Evolutionary conservation across 2,329 filamentous ascomycete species (phyloP).

Genomic region (Sporothrix globosa): DNA sequence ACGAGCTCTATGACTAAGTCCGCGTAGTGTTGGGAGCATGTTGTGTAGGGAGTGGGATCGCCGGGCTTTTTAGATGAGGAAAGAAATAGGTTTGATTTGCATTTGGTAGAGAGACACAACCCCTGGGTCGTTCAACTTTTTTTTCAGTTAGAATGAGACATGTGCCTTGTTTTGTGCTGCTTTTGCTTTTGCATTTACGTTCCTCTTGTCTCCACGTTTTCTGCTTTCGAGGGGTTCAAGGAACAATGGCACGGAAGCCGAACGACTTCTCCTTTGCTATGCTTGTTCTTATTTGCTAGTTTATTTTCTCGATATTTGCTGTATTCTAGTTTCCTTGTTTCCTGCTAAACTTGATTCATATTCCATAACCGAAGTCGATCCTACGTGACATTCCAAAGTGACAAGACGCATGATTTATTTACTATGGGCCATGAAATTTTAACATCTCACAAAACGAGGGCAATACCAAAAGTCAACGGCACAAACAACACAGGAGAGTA

Average conservation of each 20-base stretch:
- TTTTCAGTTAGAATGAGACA: conserved; percentile 20
- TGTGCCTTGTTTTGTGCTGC: neutral
- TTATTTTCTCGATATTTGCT: neutral
- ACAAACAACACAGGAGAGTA: no score
- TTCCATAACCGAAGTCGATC: no score
- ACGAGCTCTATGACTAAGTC: conserved; percentile 89
- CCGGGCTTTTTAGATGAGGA: neutral
- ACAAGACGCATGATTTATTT: no score
- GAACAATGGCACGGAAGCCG: neutral
- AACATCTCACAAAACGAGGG: no score
- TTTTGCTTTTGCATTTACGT: conserved; percentile 1
- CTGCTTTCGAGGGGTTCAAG: neutral
- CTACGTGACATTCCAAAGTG: no score
- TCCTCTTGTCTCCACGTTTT: neutral
- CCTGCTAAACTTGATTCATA: neutral
- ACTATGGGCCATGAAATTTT: no score
- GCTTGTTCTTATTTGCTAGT: neutral
- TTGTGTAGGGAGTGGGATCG: conserved; percentile 55
- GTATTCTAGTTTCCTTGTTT: conserved; percentile 13
- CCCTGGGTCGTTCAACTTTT: neutral
- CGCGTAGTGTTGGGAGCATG: neutral
- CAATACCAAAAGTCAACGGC: no score
- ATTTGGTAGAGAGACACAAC: conserved; percentile 16
- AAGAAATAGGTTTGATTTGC: conserved; percentile 20
- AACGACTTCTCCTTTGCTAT: neutral